Evolutionary conservation across 1,284 basidiomycete genomes (phyloP).

Genomic region (Malassezia pachydermatis): DNA sequence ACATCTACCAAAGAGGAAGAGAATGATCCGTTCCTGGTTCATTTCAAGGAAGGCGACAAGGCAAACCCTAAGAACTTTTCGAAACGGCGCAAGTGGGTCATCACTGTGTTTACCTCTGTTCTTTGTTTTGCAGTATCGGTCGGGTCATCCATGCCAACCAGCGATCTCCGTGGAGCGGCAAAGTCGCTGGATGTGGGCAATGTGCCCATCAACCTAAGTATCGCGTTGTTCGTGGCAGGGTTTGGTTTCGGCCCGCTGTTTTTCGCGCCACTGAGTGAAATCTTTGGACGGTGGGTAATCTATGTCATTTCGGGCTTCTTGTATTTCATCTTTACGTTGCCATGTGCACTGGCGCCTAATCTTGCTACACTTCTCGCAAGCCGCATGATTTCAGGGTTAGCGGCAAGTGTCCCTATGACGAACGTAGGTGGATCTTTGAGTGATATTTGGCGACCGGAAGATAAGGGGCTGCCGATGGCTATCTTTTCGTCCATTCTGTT

Average conservation of each 20-base stretch:
- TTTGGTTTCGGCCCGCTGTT: slow-evolving; percentile 29
- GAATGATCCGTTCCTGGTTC: slow-evolving; percentile 3
- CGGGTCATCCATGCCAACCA: slow-evolving; percentile 11
- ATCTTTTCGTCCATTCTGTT: slow-evolving; percentile 10
- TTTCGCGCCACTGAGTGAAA: slow-evolving; percentile 28
- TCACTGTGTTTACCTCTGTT: background rate
- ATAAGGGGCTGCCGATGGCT: slow-evolving; percentile 7
- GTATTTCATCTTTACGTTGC: slow-evolving; percentile 27
- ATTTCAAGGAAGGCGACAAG: background rate
- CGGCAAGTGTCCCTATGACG: slow-evolving; percentile 4
- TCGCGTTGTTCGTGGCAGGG: slow-evolving; percentile 27
- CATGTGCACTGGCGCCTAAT: slow-evolving; percentile 24
- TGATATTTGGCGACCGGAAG: slow-evolving; percentile 38
- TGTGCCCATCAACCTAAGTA: slow-evolving; percentile 12
- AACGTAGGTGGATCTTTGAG: slow-evolving; percentile 33
- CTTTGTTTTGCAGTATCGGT: slow-evolving; percentile 5
- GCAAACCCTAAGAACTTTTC: slow-evolving; percentile 4
- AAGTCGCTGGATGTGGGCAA: background rate
- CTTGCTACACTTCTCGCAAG: slow-evolving; percentile 22
- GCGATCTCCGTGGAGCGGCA: background rate
- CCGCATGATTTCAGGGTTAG: slow-evolving; percentile 25
- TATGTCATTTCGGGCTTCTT: slow-evolving; percentile 23
- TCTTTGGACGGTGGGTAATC: slow-evolving; percentile 27
- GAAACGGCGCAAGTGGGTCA: background rate
- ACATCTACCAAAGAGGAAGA: too few species aligned